A percentile compares a stretch with the other conserved stretches of the same genome.
Conservation (phyloP, 2,329 filamentous ascomycete genomes). For the Laburnicola sp. region DNA sequence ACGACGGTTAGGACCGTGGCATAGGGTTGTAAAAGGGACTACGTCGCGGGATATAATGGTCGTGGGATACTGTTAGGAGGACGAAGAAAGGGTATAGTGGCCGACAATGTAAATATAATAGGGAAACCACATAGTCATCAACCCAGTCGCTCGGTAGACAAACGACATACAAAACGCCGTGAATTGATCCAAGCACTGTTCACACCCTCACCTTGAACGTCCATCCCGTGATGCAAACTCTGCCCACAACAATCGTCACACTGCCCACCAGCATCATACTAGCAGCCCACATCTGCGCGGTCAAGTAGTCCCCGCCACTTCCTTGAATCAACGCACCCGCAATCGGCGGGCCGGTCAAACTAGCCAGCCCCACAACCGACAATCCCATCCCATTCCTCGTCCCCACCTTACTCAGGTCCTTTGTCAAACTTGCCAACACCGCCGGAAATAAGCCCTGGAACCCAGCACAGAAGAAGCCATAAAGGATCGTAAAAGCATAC, state of each 20-base stretch:
- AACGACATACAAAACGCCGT: too few relatives aligned
- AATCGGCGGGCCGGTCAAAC: constrained; percentile 52
- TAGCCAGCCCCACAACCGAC: constrained; percentile 50
- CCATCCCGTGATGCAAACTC: constrained; percentile 37
- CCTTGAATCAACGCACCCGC: constrained; percentile 52
- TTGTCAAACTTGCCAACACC: constrained; percentile 49
- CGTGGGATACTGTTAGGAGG: too few relatives aligned
- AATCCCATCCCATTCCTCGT: constrained; percentile 55
- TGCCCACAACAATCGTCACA: constrained; percentile 32
- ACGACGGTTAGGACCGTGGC: neutral
- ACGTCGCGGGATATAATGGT: too few relatives aligned
- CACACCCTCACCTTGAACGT: constrained; percentile 30
- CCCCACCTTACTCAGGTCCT: constrained; percentile 52
- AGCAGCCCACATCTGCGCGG: constrained; percentile 50
- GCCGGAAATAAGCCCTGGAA: constrained; percentile 53
- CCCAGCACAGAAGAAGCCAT: constrained; percentile 50
- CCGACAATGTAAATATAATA: too few relatives aligned
- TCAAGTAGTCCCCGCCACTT: constrained; percentile 47
- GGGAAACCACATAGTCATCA: too few relatives aligned
- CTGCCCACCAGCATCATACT: constrained; percentile 35
- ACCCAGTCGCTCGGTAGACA: too few relatives aligned
- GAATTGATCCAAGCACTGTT: neutral
- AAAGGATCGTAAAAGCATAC: constrained; percentile 51
- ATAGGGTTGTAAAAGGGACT: too few relatives aligned
- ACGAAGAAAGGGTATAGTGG: too few relatives aligned